Percentiles rank a stretch among this genome's conserved stretches.
Conservation (phyloP, 225 moss, liverwort and hornwort species). For the Takakia lepidozioides region DNA sequence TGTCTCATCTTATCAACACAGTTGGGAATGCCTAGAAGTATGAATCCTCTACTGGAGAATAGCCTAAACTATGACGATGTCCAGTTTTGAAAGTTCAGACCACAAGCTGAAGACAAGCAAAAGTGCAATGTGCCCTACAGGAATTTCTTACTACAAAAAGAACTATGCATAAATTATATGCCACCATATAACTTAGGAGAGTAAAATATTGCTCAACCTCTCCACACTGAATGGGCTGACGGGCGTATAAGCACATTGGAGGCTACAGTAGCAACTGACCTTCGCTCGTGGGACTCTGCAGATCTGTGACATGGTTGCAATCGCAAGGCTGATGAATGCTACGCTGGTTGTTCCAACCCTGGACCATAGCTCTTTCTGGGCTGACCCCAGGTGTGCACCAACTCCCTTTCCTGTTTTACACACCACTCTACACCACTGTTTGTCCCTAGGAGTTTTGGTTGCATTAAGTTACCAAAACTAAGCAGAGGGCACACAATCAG, state of each 20-base stretch:
- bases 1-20: no score
- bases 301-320: constrained; percentile 99
- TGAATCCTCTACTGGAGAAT: not conserved
- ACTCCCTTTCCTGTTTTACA: not conserved
- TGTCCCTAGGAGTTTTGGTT: not conserved
- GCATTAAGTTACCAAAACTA: not conserved
- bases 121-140: no score
- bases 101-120: no score
- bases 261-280: not conserved
- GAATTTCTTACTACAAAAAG: not conserved
- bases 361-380: constrained; percentile 98
- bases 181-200: not conserved
- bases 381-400: constrained; percentile 67
- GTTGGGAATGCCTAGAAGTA: no score
- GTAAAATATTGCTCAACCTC: not conserved
- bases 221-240: no score
- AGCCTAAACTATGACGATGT: not conserved
- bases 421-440: not conserved
- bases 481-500: not conserved
- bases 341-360: constrained; percentile 87
- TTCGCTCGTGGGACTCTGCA: constrained; percentile 15
- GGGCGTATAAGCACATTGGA: no score
- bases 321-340: constrained; percentile 95
- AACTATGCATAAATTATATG: not conserved
- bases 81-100: no score